These are phyloP conservation scores for Lodderomyces orthopsilosis DNA, from an alignment of 1,139 yeast species.

Conservation along the genomic window DNA sequence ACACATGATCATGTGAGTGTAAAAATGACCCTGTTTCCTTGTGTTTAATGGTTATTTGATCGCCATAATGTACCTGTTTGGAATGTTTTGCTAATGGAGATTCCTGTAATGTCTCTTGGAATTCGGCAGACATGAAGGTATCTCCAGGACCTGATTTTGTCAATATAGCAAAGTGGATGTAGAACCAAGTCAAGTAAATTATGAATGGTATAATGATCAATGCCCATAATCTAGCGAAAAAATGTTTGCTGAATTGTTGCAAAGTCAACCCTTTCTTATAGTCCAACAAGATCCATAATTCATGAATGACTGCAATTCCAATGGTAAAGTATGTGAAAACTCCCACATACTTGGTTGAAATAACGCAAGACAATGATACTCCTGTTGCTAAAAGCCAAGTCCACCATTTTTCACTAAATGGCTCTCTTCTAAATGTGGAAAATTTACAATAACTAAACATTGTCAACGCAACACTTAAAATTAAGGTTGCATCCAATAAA, in stretches of 20 bases:
- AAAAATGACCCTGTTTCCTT: constrained; percentile 70
- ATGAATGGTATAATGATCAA: constrained; percentile 78
- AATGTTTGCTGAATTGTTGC: constrained; percentile 60
- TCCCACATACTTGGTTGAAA: constrained; percentile 94
- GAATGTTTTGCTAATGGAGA: constrained; percentile 73
- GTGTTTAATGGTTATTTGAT: constrained; percentile 72
- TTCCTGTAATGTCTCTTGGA: constrained; percentile 88
- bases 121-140: constrained; percentile 84
- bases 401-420: constrained; percentile 81
- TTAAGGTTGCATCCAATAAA: constrained; percentile 84
- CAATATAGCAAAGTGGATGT: constrained; percentile 80
- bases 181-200: constrained; percentile 90
- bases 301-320: constrained; percentile 81
- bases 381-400: constrained; percentile 84
- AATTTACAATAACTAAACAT: constrained; percentile 77
- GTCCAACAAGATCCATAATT: constrained; percentile 85
- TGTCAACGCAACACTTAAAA: constrained; percentile 76
- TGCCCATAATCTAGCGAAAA: constrained; percentile 69
- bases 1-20: constrained; percentile 72
- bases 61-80: constrained; percentile 70
- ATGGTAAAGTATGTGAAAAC: constrained; percentile 83
- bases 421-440: constrained; percentile 62
- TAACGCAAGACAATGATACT: constrained; percentile 79
- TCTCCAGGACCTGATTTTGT: constrained; percentile 94
- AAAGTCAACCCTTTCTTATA: constrained; percentile 65